phyloP scores from a whole-genome alignment of 768 basidiomycete genomes.

The Kwoniella heveanensis region DNA sequence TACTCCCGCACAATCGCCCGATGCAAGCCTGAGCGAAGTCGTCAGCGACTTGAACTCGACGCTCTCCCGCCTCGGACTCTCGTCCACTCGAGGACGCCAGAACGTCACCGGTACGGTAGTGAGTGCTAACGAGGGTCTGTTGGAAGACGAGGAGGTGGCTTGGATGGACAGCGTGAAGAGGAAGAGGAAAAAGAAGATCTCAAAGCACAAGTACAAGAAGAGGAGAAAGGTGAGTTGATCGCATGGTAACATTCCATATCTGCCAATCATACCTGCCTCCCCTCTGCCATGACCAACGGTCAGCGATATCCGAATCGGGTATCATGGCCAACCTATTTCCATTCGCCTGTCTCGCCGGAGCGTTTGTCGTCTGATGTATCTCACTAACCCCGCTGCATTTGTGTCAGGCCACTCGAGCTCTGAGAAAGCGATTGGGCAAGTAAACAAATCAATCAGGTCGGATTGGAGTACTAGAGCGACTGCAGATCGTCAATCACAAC shows the following conservation, averaged over 20 bases:
- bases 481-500: too few species aligned
- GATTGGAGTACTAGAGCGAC: not conserved
- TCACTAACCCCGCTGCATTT: too few species aligned
- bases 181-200: constrained; percentile 76
- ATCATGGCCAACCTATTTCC: too few species aligned
- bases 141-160: constrained; percentile 58
- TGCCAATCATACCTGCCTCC: too few species aligned
- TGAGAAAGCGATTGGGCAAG: constrained; percentile 47
- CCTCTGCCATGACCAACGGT: too few species aligned
- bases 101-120: constrained; percentile 3
- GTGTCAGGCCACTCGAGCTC: constrained; percentile 36
- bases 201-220: constrained; percentile 94
- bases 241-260: too few species aligned
- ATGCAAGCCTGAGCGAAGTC: constrained; percentile 26
- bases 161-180: constrained; percentile 56
- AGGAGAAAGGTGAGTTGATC: constrained; percentile 72
- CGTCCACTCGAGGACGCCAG: constrained; percentile 16
- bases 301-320: too few species aligned
- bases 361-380: too few species aligned
- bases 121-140: constrained; percentile 9
- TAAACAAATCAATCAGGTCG: constrained; percentile 3
- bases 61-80: constrained; percentile 17
- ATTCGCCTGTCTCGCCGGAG: too few species aligned
- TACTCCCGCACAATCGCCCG: constrained; percentile 29
- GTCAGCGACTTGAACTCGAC: constrained; percentile 26